Conservation (phyloP, 805 yeast species). For the Starmerella powellii region DNA sequence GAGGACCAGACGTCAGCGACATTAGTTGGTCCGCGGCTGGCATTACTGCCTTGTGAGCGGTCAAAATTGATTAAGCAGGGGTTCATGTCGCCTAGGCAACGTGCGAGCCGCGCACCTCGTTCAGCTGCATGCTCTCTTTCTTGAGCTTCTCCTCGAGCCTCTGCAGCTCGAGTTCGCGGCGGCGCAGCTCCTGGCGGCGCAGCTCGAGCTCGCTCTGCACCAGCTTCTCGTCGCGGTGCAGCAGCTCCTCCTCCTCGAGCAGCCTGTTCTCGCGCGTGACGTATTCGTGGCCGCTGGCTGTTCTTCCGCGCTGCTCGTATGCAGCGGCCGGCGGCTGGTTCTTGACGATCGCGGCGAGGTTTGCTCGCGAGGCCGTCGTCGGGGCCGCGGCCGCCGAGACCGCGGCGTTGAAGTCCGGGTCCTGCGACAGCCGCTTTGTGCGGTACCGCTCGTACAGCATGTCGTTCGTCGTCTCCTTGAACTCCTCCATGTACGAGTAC, state of each 20-base stretch:
- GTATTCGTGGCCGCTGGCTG: conserved; percentile 32
- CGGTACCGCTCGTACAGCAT: conserved; percentile 78
- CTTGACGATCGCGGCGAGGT: conserved; percentile 9
- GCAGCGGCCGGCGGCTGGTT: conserved; percentile 1
- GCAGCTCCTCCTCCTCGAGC: conserved; percentile 76
- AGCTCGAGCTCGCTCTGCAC: conserved; percentile 75
- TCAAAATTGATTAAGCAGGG: too few relatives aligned
- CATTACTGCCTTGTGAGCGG: too few relatives aligned
- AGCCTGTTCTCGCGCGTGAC: conserved; percentile 77
- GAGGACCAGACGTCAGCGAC: too few relatives aligned
- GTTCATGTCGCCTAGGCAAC: too few relatives aligned
- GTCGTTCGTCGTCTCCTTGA: conserved; percentile 82
- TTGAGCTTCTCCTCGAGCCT: conserved; percentile 65
- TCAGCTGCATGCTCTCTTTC: conserved; percentile 36
- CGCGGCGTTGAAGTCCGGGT: conserved; percentile 25
- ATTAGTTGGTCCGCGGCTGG: too few relatives aligned
- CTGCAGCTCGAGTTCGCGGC: conserved; percentile 72
- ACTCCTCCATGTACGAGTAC: conserved; percentile 74
- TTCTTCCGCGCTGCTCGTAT: conserved; percentile 1
- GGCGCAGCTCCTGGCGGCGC: conserved; percentile 71
- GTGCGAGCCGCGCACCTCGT: not conserved
- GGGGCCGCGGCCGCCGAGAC: conserved; percentile 19
- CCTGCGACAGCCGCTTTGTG: conserved; percentile 69
- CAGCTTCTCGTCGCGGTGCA: conserved; percentile 73
- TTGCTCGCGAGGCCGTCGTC: conserved; percentile 17